Evolutionary conservation across 805 yeast species (phyloP), one percentile per base, ranked within the genome.

Genomic region (Clavispora vitiphila): DNA sequence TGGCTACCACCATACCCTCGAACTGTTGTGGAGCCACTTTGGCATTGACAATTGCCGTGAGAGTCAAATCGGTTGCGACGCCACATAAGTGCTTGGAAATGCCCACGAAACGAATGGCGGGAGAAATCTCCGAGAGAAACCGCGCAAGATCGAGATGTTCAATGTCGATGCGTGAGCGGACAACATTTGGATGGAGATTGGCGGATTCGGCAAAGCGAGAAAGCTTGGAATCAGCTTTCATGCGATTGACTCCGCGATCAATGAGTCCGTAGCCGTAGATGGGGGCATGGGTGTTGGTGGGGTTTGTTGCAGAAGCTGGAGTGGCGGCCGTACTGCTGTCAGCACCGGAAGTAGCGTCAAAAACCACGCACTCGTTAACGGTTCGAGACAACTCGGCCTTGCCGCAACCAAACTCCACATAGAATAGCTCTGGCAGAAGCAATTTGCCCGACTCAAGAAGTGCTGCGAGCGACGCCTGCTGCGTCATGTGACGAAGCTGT

Each of bases 71-170:
- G 0, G 96, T 90, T 1, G 97, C 97, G 3, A 85, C 95, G 5
- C 97, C 97, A 63, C 97, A 89, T 26, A 90, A 64, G 64, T 89
- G 97, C 59, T 89, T 89, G 4, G 96, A 88, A 3, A 89, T 77
- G 1, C 81, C 87, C 8, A 83, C 81, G 30, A 71, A 57, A 2
- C 47, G 49, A 2, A 42, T 3, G 41, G 41, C 7, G 55, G 55
- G 3, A n/a, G 48, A 24, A 9, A 51, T 37, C 22, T 54, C 54
- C 16, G 56, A 54, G 1, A 80, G 45, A 14, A 80, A 69, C 18
- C 65, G 56, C 38, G 72, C 78, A 6, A 86, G 60, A 32, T 69
- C 56, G 27, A 89, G 58, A 54, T 89, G 96, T 60, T 86, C 86
- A 43, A 89, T 90, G 58, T 89, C 97, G 8, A 82, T 76, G 50